A percentile compares a stretch with the other conserved stretches of the same genome.
Conservation (phyloP, 768 basidiomycete species). For the Suillus placidus region DNA sequence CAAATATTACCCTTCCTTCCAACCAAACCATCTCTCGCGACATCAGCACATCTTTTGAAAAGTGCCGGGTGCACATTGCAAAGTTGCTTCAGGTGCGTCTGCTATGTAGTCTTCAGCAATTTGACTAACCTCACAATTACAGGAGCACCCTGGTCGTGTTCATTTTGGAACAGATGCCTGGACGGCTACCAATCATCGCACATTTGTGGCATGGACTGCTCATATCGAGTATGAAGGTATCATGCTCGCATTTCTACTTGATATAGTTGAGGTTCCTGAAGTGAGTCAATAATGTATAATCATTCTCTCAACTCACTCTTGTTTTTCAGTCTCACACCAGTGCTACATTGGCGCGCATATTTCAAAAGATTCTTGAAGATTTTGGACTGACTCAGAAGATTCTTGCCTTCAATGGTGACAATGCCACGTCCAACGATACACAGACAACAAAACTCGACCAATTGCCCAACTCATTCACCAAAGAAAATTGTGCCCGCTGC, state of each 20-base stretch:
- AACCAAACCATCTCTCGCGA: constrained; percentile 23
- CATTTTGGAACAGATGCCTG: too few relatives aligned
- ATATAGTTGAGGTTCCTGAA: constrained; percentile 34
- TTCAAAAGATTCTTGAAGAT: constrained; percentile 23
- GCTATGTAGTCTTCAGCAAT: too few relatives aligned
- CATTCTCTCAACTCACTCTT: too few relatives aligned
- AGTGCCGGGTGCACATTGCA: constrained; percentile 17
- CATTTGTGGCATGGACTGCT: constrained; percentile 32
- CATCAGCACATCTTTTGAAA: constrained; percentile 20
- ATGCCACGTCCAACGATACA: constrained; percentile 30
- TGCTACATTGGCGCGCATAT: constrained; percentile 9
- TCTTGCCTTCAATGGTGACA: constrained; percentile 27
- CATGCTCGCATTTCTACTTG: constrained; percentile 27
- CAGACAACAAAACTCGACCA: constrained; percentile 20
- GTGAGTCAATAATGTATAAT: constrained; percentile 24
- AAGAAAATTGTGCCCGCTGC: constrained; percentile 4
- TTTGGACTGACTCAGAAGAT: constrained; percentile 32
- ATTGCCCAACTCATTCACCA: constrained; percentile 25
- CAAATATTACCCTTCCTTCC: constrained; percentile 13
- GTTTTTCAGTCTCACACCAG: too few relatives aligned
- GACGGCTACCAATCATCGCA: constrained; percentile 38
- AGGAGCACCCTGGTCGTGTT: constrained; percentile 32
- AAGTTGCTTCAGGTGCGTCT: constrained; percentile 17
- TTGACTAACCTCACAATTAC: constrained; percentile 1
- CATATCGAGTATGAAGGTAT: constrained; percentile 29